Base-by-base conservation (phyloP, 169 alveolate genomes). In the Plasmodium vivax region DNA sequence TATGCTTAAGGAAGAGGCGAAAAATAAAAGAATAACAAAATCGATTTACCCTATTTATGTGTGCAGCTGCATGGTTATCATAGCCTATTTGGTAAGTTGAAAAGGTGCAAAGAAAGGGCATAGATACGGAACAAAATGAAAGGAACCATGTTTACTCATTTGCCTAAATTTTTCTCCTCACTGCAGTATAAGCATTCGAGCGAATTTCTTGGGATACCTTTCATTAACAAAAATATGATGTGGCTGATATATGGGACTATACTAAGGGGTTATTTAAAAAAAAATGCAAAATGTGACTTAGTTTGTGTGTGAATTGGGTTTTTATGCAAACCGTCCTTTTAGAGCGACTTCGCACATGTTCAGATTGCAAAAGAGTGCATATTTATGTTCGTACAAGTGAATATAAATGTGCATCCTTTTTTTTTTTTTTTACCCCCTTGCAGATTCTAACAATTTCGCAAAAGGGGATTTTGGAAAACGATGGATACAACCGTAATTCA, bases 231-330 rank as follows among this genome's bases (percentile, higher is more conserved):
- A 82, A 72, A 43, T 38, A 91, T 81, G 77, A 81, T 91, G 92
- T 91, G 95, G 95, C 43, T 91, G 43, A 82, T 91, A 82, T 91
- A 91, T 82, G 95, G 95, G 74, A 72, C 95, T 10, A 82, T 91
- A 30, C 83, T 91, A 82, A 80, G 54, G 77, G 95, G 95, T 91
- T 82, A 90, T 54, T 68, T 68, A 72, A 62, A 45, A 43, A 43
- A 62, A 82, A 81, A 16, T 34, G 56, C 16, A 84, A 75, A 75
- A 19, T 27, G 54, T 34, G 56, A 75, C 30, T 36, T 75, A 34
- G 10, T 68, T 36, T 80, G 4, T 2, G 27, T 8, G 34, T 23
- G 41, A 74, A 30, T 74, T 14, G 77, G 32, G n/a, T 23, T 87
- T 87, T 30, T 51, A 34, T 88, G n/a, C 83, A 14, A 12, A 45